A percentile compares a stretch with the other conserved stretches of the same genome.
Evolutionary conservation across 352 stramenopile genomes (phyloP).

Genomic region (Phytophthora syringae): DNA sequence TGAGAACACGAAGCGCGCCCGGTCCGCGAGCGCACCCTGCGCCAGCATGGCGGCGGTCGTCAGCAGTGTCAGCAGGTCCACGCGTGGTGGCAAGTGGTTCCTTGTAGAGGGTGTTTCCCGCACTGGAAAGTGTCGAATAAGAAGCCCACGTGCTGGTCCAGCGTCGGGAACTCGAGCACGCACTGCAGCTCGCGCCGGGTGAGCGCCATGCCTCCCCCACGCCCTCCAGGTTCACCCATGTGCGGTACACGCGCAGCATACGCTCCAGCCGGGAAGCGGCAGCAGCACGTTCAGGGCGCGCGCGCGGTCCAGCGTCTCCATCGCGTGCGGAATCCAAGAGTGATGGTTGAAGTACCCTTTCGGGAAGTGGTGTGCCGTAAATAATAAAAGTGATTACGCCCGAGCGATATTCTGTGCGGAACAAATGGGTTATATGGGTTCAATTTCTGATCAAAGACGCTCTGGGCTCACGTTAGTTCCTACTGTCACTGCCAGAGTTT

Average conservation of each 20-base stretch:
- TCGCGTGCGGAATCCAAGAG: constrained; percentile 18
- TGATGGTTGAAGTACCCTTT: constrained; percentile 14
- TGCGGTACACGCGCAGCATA: constrained; percentile 59
- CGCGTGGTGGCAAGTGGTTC: constrained; percentile 12
- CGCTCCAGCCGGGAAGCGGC: constrained; percentile 59
- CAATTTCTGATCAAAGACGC: too few species aligned
- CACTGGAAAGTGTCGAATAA: constrained; percentile 56
- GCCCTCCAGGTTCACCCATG: constrained; percentile 58
- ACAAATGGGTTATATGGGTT: constrained; percentile 5
- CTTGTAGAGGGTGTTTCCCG: not conserved
- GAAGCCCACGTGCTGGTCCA: constrained; percentile 45
- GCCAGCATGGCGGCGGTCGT: constrained; percentile 47
- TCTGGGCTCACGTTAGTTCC: too few species aligned
- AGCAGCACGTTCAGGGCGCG: constrained; percentile 53
- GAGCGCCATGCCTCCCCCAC: constrained; percentile 65
- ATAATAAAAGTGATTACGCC: too few species aligned
- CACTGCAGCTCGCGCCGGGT: constrained; percentile 68
- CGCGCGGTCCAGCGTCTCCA: constrained; percentile 41
- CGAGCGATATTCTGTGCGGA: too few species aligned
- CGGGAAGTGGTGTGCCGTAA: not conserved
- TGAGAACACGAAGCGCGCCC: constrained; percentile 64
- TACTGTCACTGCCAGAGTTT: too few species aligned
- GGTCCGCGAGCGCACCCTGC: constrained; percentile 57
- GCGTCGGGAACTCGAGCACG: constrained; percentile 57
- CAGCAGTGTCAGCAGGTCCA: constrained; percentile 72